Percentiles rank a stretch among this genome's conserved stretches.
Evolutionary conservation across 148 eudicot genomes (phyloP).

Genomic region (Spergularia bocconei): DNA sequence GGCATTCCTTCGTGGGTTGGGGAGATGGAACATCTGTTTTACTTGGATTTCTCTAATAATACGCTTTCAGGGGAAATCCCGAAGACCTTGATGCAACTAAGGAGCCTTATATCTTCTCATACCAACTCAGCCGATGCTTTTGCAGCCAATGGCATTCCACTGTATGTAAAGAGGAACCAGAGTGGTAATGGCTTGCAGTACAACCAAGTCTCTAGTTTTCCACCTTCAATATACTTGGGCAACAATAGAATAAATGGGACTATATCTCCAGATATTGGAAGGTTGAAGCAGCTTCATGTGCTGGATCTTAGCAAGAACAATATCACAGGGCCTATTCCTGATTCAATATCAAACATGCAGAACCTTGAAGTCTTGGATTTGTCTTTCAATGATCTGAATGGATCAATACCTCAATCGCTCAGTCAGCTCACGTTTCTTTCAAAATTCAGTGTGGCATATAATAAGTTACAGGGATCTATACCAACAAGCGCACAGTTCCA

Average conservation of each 20-base stretch:
- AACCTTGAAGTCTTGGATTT: conserved; percentile 78
- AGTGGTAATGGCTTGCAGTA: conserved; percentile 69
- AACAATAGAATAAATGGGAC: conserved; percentile 61
- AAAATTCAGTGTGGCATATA: conserved; percentile 73
- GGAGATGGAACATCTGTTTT: conserved; percentile 70
- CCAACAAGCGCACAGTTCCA: conserved; percentile 71
- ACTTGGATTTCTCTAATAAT: conserved; percentile 82
- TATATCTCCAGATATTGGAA: conserved; percentile 64
- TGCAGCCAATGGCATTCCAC: conserved; percentile 53
- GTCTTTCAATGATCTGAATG: conserved; percentile 60
- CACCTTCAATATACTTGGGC: conserved; percentile 72
- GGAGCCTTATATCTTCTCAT: conserved; percentile 46
- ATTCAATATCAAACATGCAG: conserved; percentile 59
- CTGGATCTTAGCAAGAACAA: conserved; percentile 75
- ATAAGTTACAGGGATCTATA: conserved; percentile 61
- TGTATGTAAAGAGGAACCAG: conserved; percentile 77
- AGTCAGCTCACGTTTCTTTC: conserved; percentile 74
- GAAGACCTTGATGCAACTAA: conserved; percentile 49
- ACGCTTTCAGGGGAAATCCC: conserved; percentile 78
- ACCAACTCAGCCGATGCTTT: conserved; percentile 36
- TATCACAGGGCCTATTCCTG: conserved; percentile 67
- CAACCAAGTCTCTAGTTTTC: conserved; percentile 80
- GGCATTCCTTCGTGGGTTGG: conserved; percentile 73
- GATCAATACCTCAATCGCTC: conserved; percentile 68
- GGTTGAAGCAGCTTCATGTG: conserved; percentile 72